Percentiles rank a stretch among this genome's conserved stretches.
phyloP scores from a whole-genome alignment of 2,329 filamentous ascomycete species.

The Ascomycota sp. region DNA sequence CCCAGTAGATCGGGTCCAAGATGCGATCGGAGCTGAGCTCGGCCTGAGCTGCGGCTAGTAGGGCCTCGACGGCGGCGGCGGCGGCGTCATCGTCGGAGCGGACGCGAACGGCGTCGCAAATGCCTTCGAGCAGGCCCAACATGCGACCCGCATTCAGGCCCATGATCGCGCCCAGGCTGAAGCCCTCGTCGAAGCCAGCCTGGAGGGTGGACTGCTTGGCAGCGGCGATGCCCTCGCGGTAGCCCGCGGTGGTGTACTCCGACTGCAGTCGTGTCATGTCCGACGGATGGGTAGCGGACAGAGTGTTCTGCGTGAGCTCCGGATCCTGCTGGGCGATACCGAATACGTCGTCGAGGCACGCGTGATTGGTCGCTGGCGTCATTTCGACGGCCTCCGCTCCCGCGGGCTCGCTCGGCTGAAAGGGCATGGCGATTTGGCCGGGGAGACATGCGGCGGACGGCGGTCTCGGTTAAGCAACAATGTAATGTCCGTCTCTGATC shows the following conservation, averaged over 20 bases:
- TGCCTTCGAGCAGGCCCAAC: slow-evolving; percentile 57
- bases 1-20: slow-evolving; percentile 47
- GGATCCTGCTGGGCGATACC: too few relatives aligned
- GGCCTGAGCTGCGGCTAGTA: slow-evolving; percentile 28
- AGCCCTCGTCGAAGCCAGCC: slow-evolving; percentile 80
- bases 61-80: slow-evolving; percentile 6
- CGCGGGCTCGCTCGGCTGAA: not conserved
- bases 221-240: slow-evolving; percentile 64
- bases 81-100: slow-evolving; percentile 9
- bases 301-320: too few relatives aligned
- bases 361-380: slow-evolving; percentile 6
- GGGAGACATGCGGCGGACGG: too few relatives aligned
- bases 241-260: slow-evolving; percentile 68
- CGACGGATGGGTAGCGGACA: slow-evolving; percentile 20
- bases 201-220: slow-evolving; percentile 66
- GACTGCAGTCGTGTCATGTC: slow-evolving; percentile 57
- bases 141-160: slow-evolving; percentile 56
- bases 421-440: too few relatives aligned
- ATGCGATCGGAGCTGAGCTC: slow-evolving; percentile 42
- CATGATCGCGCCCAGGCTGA: slow-evolving; percentile 61
- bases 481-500: too few relatives aligned
- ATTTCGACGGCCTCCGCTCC: too few relatives aligned
- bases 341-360: slow-evolving; percentile 16
- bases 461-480: too few relatives aligned
- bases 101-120: slow-evolving; percentile 27